phyloP scores from a whole-genome alignment of 2,329 filamentous ascomycete species.

The Aspergillus sp. region DNA sequence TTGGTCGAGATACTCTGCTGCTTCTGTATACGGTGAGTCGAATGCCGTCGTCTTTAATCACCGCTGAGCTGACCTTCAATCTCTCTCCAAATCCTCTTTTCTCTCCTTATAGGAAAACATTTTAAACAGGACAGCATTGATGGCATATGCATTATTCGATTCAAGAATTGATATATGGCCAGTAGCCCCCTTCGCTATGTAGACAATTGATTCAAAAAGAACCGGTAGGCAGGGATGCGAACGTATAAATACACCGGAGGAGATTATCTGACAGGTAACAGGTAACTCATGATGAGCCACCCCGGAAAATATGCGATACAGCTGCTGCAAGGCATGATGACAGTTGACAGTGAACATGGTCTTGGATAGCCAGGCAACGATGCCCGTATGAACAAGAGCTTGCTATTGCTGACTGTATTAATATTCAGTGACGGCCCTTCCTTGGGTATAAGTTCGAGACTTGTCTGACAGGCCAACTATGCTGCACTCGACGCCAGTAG shows the following conservation, averaged over 20 bases:
- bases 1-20: constrained; percentile 16
- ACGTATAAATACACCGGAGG: too few relatives aligned
- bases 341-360: not conserved
- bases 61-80: constrained; percentile 16
- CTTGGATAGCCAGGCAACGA: too few relatives aligned
- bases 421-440: too few relatives aligned
- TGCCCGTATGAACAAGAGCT: too few relatives aligned
- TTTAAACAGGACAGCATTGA: constrained; percentile 4
- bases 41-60: not conserved
- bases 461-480: too few relatives aligned
- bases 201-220: too few relatives aligned
- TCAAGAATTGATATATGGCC: not conserved
- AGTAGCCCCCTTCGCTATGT: not conserved
- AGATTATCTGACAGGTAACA: too few relatives aligned
- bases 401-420: too few relatives aligned
- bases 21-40: constrained; percentile 12
- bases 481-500: too few relatives aligned
- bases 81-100: constrained; percentile 13
- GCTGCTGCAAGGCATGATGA: not conserved
- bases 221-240: too few relatives aligned
- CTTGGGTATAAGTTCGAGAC: too few relatives aligned
- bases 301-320: not conserved
- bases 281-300: too few relatives aligned
- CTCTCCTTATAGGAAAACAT: constrained; percentile 7
- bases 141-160: not conserved